These are phyloP conservation scores for Cryptosporidium ubiquitum DNA, from an alignment of 169 alveolate genomes.

Conservation along the genomic window DNA sequence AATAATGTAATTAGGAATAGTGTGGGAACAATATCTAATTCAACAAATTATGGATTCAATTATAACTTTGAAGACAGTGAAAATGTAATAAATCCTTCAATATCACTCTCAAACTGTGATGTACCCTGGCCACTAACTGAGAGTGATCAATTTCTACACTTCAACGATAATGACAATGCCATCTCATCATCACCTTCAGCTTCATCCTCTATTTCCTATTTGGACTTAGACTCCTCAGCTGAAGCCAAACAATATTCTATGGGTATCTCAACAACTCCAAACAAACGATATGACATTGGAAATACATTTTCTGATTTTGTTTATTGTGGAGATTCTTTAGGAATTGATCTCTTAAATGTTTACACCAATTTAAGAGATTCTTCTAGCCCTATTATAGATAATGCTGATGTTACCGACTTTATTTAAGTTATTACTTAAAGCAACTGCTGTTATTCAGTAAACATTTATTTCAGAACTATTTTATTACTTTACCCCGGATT, in stretches of 20 bases:
- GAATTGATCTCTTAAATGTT: slow-evolving; percentile 26
- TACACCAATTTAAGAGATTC: slow-evolving; percentile 43
- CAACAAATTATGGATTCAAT: neutral
- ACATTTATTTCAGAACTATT: neutral
- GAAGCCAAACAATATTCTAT: slow-evolving; percentile 17
- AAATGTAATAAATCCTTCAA: slow-evolving; percentile 19
- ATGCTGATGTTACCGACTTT: slow-evolving; percentile 22
- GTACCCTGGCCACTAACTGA: slow-evolving; percentile 72
- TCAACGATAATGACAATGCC: slow-evolving; percentile 4
- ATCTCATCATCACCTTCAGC: slow-evolving; percentile 37
- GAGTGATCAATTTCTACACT: slow-evolving; percentile 22
- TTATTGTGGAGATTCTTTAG: slow-evolving; percentile 68
- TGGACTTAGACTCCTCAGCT: slow-evolving; percentile 32
- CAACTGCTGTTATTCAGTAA: neutral
- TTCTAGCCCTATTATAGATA: slow-evolving; percentile 28
- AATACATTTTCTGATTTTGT: slow-evolving; percentile 60
- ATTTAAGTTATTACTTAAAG: neutral
- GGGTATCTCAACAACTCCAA: neutral
- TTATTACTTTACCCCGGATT: neutral
- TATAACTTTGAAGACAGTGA: slow-evolving; percentile 22
- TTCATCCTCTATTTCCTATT: slow-evolving; percentile 34
- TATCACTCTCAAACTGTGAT: slow-evolving; percentile 47
- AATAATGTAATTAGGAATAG: neutral
- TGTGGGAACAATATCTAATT: neutral
- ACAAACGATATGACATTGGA: slow-evolving; percentile 16